Percentiles rank a stretch among this genome's conserved stretches.
Conservation (phyloP, 208 protist genomes). For the Leishmania tropica region DNA sequence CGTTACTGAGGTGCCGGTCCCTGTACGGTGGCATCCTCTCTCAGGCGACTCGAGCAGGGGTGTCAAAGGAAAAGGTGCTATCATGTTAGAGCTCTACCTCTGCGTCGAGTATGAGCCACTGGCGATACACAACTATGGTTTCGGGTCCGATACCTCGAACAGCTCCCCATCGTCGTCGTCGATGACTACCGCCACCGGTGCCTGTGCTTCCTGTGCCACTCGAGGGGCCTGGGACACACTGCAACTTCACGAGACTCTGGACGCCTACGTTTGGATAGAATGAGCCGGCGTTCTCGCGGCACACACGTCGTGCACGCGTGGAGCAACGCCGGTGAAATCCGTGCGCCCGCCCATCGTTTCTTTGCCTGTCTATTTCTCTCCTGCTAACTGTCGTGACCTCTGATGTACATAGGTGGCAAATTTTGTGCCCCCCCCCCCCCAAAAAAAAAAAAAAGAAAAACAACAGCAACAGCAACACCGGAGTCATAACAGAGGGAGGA, state of each 20-base stretch:
- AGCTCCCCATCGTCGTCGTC: background rate
- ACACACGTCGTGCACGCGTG: background rate
- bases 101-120: slow-evolving; percentile 27
- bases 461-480: too few relatives aligned
- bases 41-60: background rate
- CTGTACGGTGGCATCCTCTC: slow-evolving; percentile 25
- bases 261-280: slow-evolving; percentile 27
- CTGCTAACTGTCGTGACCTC: background rate
- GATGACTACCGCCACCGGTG: background rate
- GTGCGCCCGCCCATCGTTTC: background rate
- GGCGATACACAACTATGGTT: background rate
- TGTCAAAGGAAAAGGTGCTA: background rate
- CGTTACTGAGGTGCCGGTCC: slow-evolving; percentile 27
- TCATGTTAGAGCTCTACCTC: slow-evolving; percentile 11
- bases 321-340: background rate
- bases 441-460: background rate
- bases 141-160: background rate
- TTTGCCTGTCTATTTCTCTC: background rate
- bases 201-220: background rate
- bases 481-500: background rate
- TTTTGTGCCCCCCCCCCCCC: background rate
- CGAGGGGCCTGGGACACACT: slow-evolving; percentile 6
- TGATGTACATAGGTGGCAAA: slow-evolving; percentile 4
- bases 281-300: background rate
- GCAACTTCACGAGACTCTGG: slow-evolving; percentile 14